Evolutionary conservation across 169 alveolate genomes (phyloP), one percentile per base, ranked within the genome.

Genomic region (Toxoplasma gondii): DNA sequence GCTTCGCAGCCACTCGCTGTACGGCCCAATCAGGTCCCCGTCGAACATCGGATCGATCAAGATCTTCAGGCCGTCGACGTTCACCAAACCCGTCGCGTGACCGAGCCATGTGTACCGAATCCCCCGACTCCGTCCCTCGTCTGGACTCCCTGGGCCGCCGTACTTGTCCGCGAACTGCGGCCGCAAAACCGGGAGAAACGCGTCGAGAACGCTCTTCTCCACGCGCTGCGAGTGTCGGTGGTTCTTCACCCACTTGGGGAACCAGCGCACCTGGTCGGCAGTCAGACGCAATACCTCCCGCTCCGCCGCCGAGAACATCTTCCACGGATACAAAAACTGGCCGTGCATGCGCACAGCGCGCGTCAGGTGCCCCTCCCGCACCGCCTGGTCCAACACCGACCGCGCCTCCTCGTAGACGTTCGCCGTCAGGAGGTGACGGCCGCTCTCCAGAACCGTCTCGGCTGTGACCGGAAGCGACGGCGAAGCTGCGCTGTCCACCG

Each of bases 21-120:
- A 78, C 22, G 91, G 84, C 36, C 94, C 94, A 4, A 92, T 88
- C 16, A 92, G 39, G 45, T 92, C 94, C 27, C 44, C 92, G 31
- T 88, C 94, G 10, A 92, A 81, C 54, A 92, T 88, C 39, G 94
- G 94, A 41, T 92, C 94, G 27, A 92, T 80, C 69, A 92, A 27
- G 1, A 92, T 54, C 41, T 92, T 80, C 44, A 92, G 53, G 4
- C 94, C 94, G 87, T 92, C 94, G 19, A 92, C 34, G 5, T 87
- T 49, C 19, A 92, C 69, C 38, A 92, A 39, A 24, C 88, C 91
- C 16, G 78, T 39, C n/a, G 94, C 94, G 70, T 92, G 94, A 7
- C 94, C 94, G 41, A 92, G 91, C 94, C 94, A 92, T 1, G 94
- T 92, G 74, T 45, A 92, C 1, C 94, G 83, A 4, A 92, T 88